Conservation (phyloP, 371 early-diverging fungal species). For the Cokeromyces recurvatus region DNA sequence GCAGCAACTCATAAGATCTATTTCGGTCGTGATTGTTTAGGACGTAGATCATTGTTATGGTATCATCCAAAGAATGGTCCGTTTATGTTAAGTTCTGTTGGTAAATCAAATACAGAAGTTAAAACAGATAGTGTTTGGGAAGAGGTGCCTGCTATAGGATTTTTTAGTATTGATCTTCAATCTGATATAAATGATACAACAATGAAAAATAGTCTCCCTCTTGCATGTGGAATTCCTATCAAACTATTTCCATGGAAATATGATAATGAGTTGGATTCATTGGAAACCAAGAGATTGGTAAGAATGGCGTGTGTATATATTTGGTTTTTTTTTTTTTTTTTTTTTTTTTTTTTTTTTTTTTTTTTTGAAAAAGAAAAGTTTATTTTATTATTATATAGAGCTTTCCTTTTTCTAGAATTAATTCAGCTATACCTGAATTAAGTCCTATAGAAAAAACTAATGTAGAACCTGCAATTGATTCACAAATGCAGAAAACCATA, state of each 20-base stretch:
- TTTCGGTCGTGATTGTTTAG: slow-evolving; percentile 82
- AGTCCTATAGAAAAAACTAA: slow-evolving; percentile 1
- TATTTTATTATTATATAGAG: slow-evolving; percentile 12
- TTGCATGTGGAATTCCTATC: neutral
- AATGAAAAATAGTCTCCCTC: neutral
- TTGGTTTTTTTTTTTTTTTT: too few relatives aligned
- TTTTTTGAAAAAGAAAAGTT: too few relatives aligned
- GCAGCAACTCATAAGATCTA: slow-evolving; percentile 47
- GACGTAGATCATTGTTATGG: slow-evolving; percentile 78
- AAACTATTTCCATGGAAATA: slow-evolving; percentile 31
- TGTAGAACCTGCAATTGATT: slow-evolving; percentile 26
- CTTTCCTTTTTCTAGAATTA: slow-evolving; percentile 50
- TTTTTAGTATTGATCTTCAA: slow-evolving; percentile 53
- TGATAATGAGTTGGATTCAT: neutral
- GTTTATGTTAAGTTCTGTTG: slow-evolving; percentile 56
- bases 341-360: too few relatives aligned
- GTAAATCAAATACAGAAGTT: slow-evolving; percentile 3
- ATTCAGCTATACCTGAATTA: slow-evolving; percentile 29
- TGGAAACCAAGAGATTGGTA: neutral
- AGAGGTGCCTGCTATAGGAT: slow-evolving; percentile 71
- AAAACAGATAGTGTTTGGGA: slow-evolving; percentile 35
- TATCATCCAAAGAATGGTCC: slow-evolving; percentile 20
- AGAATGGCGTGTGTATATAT: slow-evolving; percentile 3
- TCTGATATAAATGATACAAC: neutral
- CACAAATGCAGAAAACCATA: slow-evolving; percentile 29